phyloP scores from a whole-genome alignment of 495 filamentous ascomycete species.

The Cercophora newfieldiana region DNA sequence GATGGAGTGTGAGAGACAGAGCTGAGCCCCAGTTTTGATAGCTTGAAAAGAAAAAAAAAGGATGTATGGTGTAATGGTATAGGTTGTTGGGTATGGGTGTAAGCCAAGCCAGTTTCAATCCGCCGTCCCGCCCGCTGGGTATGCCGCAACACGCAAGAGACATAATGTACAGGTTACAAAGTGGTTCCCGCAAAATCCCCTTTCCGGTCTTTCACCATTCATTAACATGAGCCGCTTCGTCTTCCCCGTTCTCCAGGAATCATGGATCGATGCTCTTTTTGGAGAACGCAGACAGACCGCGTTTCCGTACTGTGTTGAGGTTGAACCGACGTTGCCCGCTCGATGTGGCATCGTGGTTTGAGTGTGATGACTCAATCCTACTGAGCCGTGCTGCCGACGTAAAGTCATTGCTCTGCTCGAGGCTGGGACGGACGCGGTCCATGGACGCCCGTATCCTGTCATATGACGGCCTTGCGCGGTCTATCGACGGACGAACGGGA shows the following conservation, averaged over 20 bases:
- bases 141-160: neutral
- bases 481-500: slow-evolving; percentile 57
- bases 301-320: slow-evolving; percentile 34
- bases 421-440: slow-evolving; percentile 74
- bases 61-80: neutral
- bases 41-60: neutral
- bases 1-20: neutral
- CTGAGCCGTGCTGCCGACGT: slow-evolving; percentile 82
- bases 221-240: neutral
- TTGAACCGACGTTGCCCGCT: slow-evolving; percentile 34
- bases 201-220: neutral
- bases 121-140: neutral
- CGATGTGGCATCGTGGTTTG: slow-evolving; percentile 27
- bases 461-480: slow-evolving; percentile 72
- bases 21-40: neutral
- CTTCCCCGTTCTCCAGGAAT: neutral
- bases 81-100: neutral
- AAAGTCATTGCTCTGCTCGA: slow-evolving; percentile 85
- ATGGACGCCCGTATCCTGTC: slow-evolving; percentile 75
- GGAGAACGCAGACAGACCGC: slow-evolving; percentile 40
- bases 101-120: neutral
- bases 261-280: slow-evolving; percentile 38
- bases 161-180: neutral
- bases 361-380: slow-evolving; percentile 75
- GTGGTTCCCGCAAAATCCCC: neutral